Evolutionary conservation across 352 stramenopile species (phyloP).

Genomic region (Phytophthora pisi): DNA sequence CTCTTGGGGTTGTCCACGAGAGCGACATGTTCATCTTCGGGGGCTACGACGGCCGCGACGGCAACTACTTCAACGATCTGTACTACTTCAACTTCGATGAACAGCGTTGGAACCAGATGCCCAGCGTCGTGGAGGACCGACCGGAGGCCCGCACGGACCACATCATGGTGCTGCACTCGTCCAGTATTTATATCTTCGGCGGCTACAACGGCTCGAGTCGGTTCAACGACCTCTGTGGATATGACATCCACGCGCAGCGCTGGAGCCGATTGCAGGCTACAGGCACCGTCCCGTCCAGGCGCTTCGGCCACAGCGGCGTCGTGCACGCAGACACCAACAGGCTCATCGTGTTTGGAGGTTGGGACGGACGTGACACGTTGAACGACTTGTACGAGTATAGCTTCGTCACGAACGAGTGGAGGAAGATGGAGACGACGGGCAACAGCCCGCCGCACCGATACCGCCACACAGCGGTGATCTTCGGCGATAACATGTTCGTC

Average conservation of each 20-base stretch:
- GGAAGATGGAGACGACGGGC: slow-evolving; percentile 59
- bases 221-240: slow-evolving; percentile 87
- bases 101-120: slow-evolving; percentile 81
- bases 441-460: slow-evolving; percentile 78
- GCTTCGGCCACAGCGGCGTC: slow-evolving; percentile 86
- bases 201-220: slow-evolving; percentile 86
- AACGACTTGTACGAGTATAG: slow-evolving; percentile 86
- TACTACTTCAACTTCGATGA: slow-evolving; percentile 89
- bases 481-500: slow-evolving; percentile 87
- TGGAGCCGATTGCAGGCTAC: slow-evolving; percentile 59
- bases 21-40: slow-evolving; percentile 91
- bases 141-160: slow-evolving; percentile 86
- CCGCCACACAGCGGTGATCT: slow-evolving; percentile 86
- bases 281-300: slow-evolving; percentile 59
- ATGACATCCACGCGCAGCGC: slow-evolving; percentile 60
- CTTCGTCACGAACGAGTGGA: slow-evolving; percentile 75
- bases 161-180: slow-evolving; percentile 84
- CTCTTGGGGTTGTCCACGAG: slow-evolving; percentile 79
- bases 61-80: slow-evolving; percentile 91
- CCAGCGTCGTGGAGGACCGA: slow-evolving; percentile 56
- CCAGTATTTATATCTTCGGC: slow-evolving; percentile 88
- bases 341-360: slow-evolving; percentile 87
- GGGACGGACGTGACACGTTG: slow-evolving; percentile 86
- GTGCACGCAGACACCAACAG: slow-evolving; percentile 72
- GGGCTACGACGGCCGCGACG: slow-evolving; percentile 88